Base-by-base conservation (phyloP, 1,284 basidiomycete genomes). In the Sporisorium iseilematis-ciliati region DNA sequence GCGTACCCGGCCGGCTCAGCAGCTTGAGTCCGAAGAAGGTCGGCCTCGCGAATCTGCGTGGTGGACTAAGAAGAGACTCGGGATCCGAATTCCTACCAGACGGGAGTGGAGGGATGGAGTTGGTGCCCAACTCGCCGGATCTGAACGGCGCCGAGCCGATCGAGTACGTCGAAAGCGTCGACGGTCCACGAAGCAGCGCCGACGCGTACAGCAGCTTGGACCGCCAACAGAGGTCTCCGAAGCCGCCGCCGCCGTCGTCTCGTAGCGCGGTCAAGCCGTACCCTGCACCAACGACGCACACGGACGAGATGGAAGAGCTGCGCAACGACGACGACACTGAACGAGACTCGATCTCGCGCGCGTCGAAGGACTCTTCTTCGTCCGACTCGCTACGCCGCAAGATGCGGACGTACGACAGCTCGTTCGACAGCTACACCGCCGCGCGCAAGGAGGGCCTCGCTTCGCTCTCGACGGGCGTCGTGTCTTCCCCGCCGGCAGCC, bases 1-100 rank as follows among this genome's bases (percentile, higher is more conserved):
- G 58, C 51, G 60, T 70, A 1, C 68, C 74, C 11, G 54, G 59
- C 3, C 26, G 74, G n/a, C 55, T 76, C 12, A 76, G 68, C 53
- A 76, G 74, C 40, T 51, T 61, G 41, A 54, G 61, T n/a, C n/a
- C n/a, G 10, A 63, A 58, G 35, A 76, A 67, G 54, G 68, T 75
- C 21, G 60, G 68, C 41, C 43, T 67, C 18, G 57, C 45, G 2
- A 64, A 68, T 20, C 38, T 70, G 38, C 67, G 64, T 10, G 53
- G 53, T 21, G 67, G 72, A 8, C 31, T 70, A 8, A 38, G 66
- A 7, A 41, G 59, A n/a, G 52, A 51, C 0, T 65, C 66, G 2
- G 49, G 50, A 1, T 31, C 41, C 11, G 59, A 62, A 18, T 61
- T 68, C 20, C 35, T 62, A 35, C 38, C 21, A 6, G 57, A 62